phyloP scores from a whole-genome alignment of 2,329 filamentous ascomycete species.

The Penicillium oxalicum region DNA sequence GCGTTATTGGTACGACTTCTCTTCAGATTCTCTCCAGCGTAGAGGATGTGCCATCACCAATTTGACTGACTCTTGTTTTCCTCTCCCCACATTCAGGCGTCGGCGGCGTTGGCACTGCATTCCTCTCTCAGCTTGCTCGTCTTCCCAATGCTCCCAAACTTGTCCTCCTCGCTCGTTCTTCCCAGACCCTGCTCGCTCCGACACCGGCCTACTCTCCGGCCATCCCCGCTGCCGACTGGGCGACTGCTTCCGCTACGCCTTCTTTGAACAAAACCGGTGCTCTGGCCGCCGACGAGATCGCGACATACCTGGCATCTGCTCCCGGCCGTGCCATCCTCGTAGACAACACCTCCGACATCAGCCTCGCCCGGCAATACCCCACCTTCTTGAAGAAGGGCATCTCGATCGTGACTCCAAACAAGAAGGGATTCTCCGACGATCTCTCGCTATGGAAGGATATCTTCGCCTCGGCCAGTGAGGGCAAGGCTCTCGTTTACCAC shows the following conservation, averaged over 20 bases:
- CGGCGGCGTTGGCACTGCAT: conserved; percentile 87
- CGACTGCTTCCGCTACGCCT: conserved; percentile 50
- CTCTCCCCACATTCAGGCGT: conserved; percentile 49
- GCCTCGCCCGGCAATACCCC: conserved; percentile 78
- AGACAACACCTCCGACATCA: conserved; percentile 91
- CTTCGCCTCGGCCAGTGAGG: conserved; percentile 61
- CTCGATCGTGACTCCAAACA: conserved; percentile 93
- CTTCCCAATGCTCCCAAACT: conserved; percentile 67
- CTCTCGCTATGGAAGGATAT: conserved; percentile 82
- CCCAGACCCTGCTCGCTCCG: conserved; percentile 69
- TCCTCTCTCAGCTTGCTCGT: conserved; percentile 72
- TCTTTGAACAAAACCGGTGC: conserved; percentile 46
- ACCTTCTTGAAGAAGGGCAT: conserved; percentile 73
- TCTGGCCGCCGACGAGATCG: conserved; percentile 62
- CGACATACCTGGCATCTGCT: conserved; percentile 69
- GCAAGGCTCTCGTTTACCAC: conserved; percentile 77
- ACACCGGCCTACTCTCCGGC: conserved; percentile 62
- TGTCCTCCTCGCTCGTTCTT: conserved; percentile 79
- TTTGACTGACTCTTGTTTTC: neutral
- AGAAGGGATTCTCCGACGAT: conserved; percentile 88
- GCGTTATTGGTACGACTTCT: conserved; percentile 35
- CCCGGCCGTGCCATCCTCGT: conserved; percentile 77
- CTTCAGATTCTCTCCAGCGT: neutral
- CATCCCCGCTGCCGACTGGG: conserved; percentile 53
- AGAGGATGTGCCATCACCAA: neutral